These are phyloP conservation scores for Pseudoturritis turrita DNA, from an alignment of 345 rosid genomes.

Conservation along the genomic window DNA sequence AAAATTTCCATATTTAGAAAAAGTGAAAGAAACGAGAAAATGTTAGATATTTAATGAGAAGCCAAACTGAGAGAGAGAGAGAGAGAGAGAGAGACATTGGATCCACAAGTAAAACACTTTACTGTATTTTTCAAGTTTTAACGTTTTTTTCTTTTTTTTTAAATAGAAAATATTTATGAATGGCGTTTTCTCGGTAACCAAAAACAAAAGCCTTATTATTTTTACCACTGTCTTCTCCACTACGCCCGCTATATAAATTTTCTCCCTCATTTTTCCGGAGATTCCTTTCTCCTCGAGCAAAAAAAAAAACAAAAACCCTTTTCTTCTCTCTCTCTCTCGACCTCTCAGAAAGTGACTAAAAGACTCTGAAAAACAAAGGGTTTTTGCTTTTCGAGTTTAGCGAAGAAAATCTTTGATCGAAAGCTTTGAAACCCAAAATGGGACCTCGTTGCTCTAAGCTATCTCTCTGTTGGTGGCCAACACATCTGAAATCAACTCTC, in stretches of 20 bases:
- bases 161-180: too few relatives aligned
- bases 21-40: not conserved
- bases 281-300: conserved; percentile 24
- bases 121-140: not conserved
- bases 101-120: conserved; percentile 33
- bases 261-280: conserved; percentile 25
- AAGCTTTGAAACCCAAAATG: conserved; percentile 40
- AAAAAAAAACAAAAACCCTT: not conserved
- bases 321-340: not conserved
- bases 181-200: too few relatives aligned
- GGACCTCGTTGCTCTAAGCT: conserved; percentile 90
- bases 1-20: not conserved
- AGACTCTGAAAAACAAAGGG: conserved; percentile 1
- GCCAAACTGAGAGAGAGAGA: not conserved
- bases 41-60: not conserved
- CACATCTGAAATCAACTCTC: conserved; percentile 59
- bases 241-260: conserved; percentile 22
- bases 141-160: too few relatives aligned
- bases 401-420: conserved; percentile 3
- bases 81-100: conserved; percentile 32
- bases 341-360: conserved; percentile 19
- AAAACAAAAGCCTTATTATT: too few relatives aligned
- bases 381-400: conserved; percentile 30
- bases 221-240: conserved; percentile 29
- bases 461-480: conserved; percentile 85